Evolutionary conservation across 2,329 filamentous ascomycete genomes (phyloP).

Genomic region (Monascus ruber): DNA sequence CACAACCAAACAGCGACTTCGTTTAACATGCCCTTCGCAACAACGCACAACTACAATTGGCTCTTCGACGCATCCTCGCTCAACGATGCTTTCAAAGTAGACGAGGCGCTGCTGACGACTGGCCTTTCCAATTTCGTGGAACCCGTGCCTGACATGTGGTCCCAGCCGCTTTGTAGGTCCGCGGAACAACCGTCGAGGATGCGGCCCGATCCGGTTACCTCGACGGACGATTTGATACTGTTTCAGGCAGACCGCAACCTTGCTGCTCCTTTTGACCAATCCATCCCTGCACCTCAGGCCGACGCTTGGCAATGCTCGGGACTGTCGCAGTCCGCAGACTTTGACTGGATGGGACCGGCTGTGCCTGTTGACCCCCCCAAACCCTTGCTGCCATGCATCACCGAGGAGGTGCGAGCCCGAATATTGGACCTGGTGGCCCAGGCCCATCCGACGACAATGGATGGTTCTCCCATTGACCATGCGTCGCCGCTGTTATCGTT

Average conservation of each 20-base stretch:
- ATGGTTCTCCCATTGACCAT: slow-evolving; percentile 35
- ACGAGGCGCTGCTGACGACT: slow-evolving; percentile 14
- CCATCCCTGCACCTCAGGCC: neutral
- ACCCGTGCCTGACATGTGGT: slow-evolving; percentile 2
- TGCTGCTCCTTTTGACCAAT: neutral
- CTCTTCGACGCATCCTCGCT: slow-evolving; percentile 40
- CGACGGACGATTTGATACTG: too few relatives aligned
- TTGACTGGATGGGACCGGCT: slow-evolving; percentile 19
- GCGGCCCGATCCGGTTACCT: too few relatives aligned
- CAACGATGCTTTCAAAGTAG: slow-evolving; percentile 21
- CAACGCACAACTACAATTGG: slow-evolving; percentile 53
- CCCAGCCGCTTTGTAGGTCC: too few relatives aligned
- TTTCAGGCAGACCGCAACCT: neutral
- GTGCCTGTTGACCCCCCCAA: slow-evolving; percentile 3
- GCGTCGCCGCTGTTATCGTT: slow-evolving; percentile 43
- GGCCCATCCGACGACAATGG: slow-evolving; percentile 38
- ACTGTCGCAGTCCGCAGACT: slow-evolving; percentile 1
- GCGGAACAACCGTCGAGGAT: too few relatives aligned
- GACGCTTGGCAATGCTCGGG: neutral
- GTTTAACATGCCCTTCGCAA: slow-evolving; percentile 56
- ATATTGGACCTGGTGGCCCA: slow-evolving; percentile 43
- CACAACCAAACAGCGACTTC: slow-evolving; percentile 39
- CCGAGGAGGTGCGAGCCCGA: slow-evolving; percentile 22
- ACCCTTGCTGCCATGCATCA: slow-evolving; percentile 13
- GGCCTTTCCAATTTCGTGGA: slow-evolving; percentile 14